phyloP scores from a whole-genome alignment of 2,329 filamentous ascomycete genomes.

The Thielaviopsis punctulata region DNA sequence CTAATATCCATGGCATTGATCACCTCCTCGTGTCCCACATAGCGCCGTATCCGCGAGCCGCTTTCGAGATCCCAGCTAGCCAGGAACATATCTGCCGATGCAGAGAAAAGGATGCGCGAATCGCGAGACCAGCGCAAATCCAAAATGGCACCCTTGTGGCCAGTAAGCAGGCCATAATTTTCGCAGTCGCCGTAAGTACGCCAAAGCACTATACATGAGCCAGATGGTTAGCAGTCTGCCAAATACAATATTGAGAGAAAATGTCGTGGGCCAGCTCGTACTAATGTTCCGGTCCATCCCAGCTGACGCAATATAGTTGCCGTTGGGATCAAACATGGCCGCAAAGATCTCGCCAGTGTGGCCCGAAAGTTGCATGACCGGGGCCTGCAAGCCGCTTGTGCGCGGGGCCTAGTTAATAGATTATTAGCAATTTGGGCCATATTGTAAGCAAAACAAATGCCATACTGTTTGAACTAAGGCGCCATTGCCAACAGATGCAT shows the following conservation, averaged over 20 bases:
- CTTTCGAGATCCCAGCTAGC: constrained; percentile 92
- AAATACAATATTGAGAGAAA: not conserved
- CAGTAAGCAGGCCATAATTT: constrained; percentile 78
- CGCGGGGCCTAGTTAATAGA: constrained; percentile 43
- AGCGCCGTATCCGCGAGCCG: constrained; percentile 78
- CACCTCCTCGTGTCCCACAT: constrained; percentile 88
- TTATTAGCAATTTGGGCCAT: not conserved
- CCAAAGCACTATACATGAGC: constrained; percentile 58
- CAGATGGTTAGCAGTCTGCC: not conserved
- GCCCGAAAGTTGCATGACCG: constrained; percentile 84
- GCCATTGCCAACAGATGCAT: constrained; percentile 27
- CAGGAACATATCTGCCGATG: constrained; percentile 81
- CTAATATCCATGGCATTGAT: constrained; percentile 83
- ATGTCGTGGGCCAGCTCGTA: constrained; percentile 26
- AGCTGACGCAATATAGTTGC: constrained; percentile 78
- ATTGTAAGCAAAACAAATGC: not conserved
- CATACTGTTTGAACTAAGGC: constrained; percentile 36
- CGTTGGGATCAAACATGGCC: constrained; percentile 75
- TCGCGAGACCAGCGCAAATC: constrained; percentile 96
- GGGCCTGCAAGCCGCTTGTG: constrained; percentile 70
- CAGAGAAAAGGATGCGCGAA: constrained; percentile 76
- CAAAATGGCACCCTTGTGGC: constrained; percentile 79
- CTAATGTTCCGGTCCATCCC: constrained; percentile 88
- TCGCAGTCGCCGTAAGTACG: constrained; percentile 81
- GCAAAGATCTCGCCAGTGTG: constrained; percentile 77